Conservation (phyloP, 1,284 basidiomycete genomes). For the Neotropicomus parvogracilis region DNA sequence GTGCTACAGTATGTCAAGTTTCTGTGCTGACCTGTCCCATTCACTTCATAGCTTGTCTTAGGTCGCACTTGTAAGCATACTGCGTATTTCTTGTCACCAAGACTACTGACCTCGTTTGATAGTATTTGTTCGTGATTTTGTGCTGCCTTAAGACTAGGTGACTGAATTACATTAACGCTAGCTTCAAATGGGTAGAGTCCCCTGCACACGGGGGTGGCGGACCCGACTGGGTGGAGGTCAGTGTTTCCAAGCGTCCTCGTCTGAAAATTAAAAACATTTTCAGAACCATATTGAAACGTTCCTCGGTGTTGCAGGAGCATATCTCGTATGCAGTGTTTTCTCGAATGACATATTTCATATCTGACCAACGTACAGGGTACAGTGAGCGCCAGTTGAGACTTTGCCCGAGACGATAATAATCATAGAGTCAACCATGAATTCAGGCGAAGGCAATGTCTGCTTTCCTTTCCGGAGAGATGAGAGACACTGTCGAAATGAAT, state of each 20-base stretch:
- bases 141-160: neutral
- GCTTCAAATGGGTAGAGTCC: constrained; percentile 96
- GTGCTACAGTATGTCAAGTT: constrained; percentile 58
- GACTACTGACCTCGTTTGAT: constrained; percentile 12
- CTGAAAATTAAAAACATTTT: neutral
- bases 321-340: constrained; percentile 54
- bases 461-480: constrained; percentile 92
- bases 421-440: neutral
- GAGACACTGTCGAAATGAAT: constrained; percentile 91
- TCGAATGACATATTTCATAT: neutral
- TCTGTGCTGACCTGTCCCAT: neutral
- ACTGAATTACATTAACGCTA: constrained; percentile 30
- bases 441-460: constrained; percentile 95
- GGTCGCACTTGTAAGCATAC: constrained; percentile 50
- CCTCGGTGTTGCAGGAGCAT: constrained; percentile 84
- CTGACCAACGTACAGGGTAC: constrained; percentile 51
- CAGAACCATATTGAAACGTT: constrained; percentile 76
- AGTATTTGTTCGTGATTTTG: constrained; percentile 61
- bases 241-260: neutral
- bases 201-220: constrained; percentile 83
- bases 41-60: constrained; percentile 17
- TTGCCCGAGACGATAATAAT: neutral
- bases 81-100: neutral
- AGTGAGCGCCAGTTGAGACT: constrained; percentile 41
- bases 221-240: constrained; percentile 85